Conservation (phyloP, 202 grass and related monocot species). For the Bolboschoenoplectus hybrid region DNA sequence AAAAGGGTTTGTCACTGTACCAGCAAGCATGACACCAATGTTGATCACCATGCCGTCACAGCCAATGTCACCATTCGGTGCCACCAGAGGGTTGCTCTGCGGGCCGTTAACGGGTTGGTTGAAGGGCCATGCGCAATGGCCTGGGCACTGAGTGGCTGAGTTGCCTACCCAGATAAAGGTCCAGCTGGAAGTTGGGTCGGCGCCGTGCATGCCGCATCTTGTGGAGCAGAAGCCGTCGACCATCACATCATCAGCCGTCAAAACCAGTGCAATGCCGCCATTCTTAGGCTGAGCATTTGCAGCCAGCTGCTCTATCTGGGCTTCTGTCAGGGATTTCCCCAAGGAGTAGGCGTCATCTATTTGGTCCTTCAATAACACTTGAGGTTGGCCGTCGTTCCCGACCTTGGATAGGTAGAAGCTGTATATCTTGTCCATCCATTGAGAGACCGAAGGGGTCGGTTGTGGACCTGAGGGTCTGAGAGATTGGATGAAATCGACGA, state of each 20-base stretch:
- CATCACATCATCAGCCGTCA: constrained; percentile 39
- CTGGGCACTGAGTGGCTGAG: constrained; percentile 49
- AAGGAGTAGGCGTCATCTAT: constrained; percentile 39
- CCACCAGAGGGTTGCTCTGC: constrained; percentile 16
- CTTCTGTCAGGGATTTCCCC: constrained; percentile 35
- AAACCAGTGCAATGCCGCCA: constrained; percentile 36
- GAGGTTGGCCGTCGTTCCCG: constrained; percentile 44
- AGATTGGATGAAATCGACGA: constrained; percentile 46
- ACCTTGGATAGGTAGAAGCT: constrained; percentile 40
- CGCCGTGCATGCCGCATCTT: constrained; percentile 43
- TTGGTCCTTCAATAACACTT: constrained; percentile 29
- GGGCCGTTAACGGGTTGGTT: constrained; percentile 47
- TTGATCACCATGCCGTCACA: constrained; percentile 48
- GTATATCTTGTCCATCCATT: constrained; percentile 41
- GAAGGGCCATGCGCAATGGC: constrained; percentile 53
- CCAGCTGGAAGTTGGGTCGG: constrained; percentile 11
- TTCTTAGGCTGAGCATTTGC: background rate
- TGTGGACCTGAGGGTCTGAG: background rate
- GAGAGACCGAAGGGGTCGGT: constrained; percentile 31
- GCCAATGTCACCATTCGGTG: constrained; percentile 46
- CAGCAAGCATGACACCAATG: constrained; percentile 39
- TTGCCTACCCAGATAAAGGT: constrained; percentile 49
- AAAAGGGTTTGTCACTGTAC: constrained; percentile 37
- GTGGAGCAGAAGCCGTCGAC: constrained; percentile 45
- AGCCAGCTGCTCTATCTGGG: constrained; percentile 30